Evolutionary conservation across 139 green algal genomes (phyloP).

Genomic region (Auxenochlorella pyrenoidosa): DNA sequence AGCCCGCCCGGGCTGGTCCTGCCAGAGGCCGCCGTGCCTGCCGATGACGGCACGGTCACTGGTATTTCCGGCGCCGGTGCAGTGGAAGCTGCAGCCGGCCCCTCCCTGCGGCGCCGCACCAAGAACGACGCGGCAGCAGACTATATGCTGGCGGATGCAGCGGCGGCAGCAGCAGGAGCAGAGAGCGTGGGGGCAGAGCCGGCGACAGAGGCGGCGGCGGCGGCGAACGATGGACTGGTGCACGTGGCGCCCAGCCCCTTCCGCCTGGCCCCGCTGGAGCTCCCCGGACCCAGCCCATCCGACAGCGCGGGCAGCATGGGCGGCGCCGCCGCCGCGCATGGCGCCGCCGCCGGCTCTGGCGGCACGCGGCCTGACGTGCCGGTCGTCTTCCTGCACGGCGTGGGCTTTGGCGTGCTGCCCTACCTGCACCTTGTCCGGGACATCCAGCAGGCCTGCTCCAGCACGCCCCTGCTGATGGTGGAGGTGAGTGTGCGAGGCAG

Average conservation of each 20-base stretch:
- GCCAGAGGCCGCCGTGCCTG: not conserved
- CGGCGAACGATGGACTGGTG: not conserved
- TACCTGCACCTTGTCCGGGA: conserved; percentile 53
- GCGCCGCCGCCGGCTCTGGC: not conserved
- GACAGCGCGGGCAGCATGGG: conserved; percentile 3
- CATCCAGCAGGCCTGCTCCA: conserved; percentile 35
- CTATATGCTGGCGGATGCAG: not conserved
- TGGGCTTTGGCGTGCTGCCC: conserved; percentile 58
- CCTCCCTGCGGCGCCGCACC: not conserved
- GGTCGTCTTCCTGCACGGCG: conserved; percentile 66
- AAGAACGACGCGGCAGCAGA: conserved; percentile 14
- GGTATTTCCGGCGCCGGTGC: not conserved
- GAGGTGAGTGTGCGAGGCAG: not conserved
- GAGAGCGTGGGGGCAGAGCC: not conserved
- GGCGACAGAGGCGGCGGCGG: not conserved
- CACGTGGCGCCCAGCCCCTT: not conserved
- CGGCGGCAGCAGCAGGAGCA: not conserved
- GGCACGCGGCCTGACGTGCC: conserved; percentile 32
- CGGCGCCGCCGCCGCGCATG: not conserved
- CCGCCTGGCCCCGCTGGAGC: not conserved
- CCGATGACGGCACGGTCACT: too few relatives aligned
- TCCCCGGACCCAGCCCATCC: not conserved
- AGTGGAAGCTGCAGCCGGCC: not conserved
- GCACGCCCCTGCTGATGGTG: conserved; percentile 24
- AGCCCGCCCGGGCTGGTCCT: not conserved